Conservation (phyloP, 202 grass and related monocot species). For the Zoysia matrella region DNA sequence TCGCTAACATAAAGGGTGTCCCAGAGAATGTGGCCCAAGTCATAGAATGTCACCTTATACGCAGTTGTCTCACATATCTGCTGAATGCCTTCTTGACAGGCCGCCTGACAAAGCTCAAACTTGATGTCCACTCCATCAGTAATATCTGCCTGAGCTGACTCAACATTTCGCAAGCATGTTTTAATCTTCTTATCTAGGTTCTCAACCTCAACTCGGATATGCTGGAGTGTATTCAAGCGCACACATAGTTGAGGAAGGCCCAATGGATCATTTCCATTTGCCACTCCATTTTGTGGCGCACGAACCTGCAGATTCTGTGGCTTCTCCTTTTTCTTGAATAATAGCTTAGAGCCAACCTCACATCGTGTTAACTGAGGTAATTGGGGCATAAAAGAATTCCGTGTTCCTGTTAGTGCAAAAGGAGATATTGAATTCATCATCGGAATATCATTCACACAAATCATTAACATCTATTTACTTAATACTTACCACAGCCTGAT, state of each 20-base stretch:
- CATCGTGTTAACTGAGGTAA: constrained; percentile 83
- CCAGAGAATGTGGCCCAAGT: constrained; percentile 86
- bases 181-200: constrained; percentile 94
- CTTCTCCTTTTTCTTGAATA: constrained; percentile 94
- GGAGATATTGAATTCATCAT: constrained; percentile 18
- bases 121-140: constrained; percentile 77
- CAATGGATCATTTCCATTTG: constrained; percentile 68
- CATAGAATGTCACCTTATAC: constrained; percentile 87
- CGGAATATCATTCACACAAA: constrained; percentile 20
- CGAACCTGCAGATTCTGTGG: constrained; percentile 73
- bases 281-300: constrained; percentile 66
- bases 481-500: constrained; percentile 89
- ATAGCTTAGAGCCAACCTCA: constrained; percentile 82
- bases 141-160: constrained; percentile 86
- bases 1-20: constrained; percentile 82
- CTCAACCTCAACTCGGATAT: constrained; percentile 78
- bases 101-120: constrained; percentile 79
- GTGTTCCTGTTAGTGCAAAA: constrained; percentile 58
- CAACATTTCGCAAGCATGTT: constrained; percentile 83
- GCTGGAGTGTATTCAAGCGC: constrained; percentile 85
- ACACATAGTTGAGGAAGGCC: constrained; percentile 86
- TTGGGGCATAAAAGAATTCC: constrained; percentile 76
- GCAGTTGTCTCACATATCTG: constrained; percentile 88
- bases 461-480: constrained; percentile 20
- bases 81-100: constrained; percentile 90